phyloP scores from a whole-genome alignment of 148 eudicot genomes.

The Dysphania ambrosioides region DNA sequence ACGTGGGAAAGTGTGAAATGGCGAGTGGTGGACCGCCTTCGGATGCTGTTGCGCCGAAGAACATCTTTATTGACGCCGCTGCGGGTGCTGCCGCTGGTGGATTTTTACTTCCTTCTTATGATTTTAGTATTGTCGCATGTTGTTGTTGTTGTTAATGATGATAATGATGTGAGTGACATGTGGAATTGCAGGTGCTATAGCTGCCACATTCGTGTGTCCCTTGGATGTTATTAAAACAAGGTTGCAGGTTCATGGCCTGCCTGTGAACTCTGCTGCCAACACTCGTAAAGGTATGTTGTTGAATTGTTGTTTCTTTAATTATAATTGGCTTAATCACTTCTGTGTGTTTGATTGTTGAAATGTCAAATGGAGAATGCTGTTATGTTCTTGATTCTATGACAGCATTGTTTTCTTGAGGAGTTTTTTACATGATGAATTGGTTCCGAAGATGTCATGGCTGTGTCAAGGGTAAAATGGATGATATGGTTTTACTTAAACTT shows the following conservation, averaged over 20 bases:
- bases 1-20: conserved; percentile 25
- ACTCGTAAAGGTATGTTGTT: conserved; percentile 45
- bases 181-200: conserved; percentile 62
- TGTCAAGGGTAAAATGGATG: not conserved
- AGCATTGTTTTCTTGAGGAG: not conserved
- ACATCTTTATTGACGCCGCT: conserved; percentile 53
- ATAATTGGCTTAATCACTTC: not conserved
- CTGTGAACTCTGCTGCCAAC: conserved; percentile 36
- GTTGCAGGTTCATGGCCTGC: conserved; percentile 76
- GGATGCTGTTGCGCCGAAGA: conserved; percentile 36
- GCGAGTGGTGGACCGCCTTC: conserved; percentile 29
- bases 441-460: not conserved
- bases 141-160: not conserved
- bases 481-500: not conserved
- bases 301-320: not conserved
- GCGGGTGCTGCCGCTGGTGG: conserved; percentile 83
- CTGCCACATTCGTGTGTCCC: conserved; percentile 85
- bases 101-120: not conserved
- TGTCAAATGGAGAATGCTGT: not conserved
- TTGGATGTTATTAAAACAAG: conserved; percentile 93
- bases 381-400: not conserved
- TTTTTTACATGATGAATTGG: not conserved
- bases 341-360: not conserved
- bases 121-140: not conserved
- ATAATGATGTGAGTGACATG: not conserved